Evolutionary conservation across 495 filamentous ascomycete species (phyloP).

Genomic region (Stereocaulon alpinum): DNA sequence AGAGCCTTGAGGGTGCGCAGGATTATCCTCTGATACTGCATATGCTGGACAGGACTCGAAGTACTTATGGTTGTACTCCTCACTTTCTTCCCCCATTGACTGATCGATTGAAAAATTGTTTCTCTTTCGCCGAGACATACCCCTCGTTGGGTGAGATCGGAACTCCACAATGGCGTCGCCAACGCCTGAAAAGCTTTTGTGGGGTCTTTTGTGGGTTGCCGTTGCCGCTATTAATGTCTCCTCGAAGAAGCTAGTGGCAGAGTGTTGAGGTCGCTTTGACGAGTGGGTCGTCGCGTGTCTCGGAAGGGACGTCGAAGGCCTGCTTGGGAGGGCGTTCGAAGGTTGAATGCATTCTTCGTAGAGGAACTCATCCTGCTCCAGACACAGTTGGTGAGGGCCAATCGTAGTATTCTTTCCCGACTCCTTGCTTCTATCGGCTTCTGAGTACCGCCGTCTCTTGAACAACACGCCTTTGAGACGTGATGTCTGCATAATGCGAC

Average conservation of each 20-base stretch:
- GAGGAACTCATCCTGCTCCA: conserved; percentile 5
- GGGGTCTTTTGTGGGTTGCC: background rate
- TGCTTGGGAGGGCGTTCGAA: conserved; percentile 1
- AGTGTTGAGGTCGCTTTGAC: background rate
- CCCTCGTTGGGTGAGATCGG: conserved; percentile 1
- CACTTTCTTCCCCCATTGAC: background rate
- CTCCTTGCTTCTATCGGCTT: background rate
- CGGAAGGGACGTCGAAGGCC: background rate
- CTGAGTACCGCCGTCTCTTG: background rate
- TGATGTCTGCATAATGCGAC: background rate
- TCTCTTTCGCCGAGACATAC: conserved; percentile 6
- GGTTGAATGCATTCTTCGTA: conserved; percentile 7
- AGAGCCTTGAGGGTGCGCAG: background rate
- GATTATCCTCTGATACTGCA: background rate
- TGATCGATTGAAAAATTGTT: conserved; percentile 9
- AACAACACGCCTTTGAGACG: conserved; percentile 1
- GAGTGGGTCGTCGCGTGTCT: background rate
- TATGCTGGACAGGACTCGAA: conserved; percentile 1
- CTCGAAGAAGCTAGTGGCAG: background rate
- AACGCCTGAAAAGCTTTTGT: conserved; percentile 38
- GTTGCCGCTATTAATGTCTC: background rate
- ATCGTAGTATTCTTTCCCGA: background rate
- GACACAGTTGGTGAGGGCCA: conserved; percentile 8
- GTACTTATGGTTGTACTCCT: background rate
- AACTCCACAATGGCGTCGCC: conserved; percentile 31